Percentiles rank a stretch among this genome's conserved stretches.
Evolutionary conservation across 441 rosid genomes (phyloP).

Genomic region (Erodium texanum): DNA sequence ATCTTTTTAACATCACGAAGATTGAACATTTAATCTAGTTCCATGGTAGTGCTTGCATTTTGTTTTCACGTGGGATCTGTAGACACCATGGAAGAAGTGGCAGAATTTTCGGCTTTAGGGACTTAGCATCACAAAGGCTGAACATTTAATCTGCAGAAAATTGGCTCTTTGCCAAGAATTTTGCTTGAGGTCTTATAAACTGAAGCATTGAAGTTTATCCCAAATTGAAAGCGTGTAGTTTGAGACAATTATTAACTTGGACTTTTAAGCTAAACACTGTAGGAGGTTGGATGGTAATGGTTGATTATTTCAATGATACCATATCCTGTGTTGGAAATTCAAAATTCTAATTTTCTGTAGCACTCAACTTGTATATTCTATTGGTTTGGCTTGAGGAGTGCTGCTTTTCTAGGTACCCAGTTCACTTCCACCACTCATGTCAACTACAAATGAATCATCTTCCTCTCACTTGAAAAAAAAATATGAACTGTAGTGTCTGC

Average conservation of each 20-base stretch:
- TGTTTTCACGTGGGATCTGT: neutral
- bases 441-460: neutral
- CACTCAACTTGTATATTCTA: neutral
- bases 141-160: too few species aligned
- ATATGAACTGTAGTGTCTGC: neutral
- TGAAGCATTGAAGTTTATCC: neutral
- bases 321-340: neutral
- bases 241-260: neutral
- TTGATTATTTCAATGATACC: neutral
- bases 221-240: neutral
- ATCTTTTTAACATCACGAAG: neutral
- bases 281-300: neutral
- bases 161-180: too few species aligned
- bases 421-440: constrained; percentile 7
- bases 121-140: too few species aligned
- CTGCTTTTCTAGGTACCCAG: neutral
- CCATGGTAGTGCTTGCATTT: neutral
- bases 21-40: neutral
- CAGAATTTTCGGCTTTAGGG: neutral
- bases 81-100: neutral
- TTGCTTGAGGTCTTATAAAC: too few species aligned
- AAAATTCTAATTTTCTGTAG: neutral
- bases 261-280: neutral
- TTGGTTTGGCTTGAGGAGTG: neutral
- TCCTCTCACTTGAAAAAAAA: neutral